A percentile compares a stretch with the other conserved stretches of the same genome.
Conservation (phyloP, 2,329 filamentous ascomycete genomes). For the Didymella lethalis region DNA sequence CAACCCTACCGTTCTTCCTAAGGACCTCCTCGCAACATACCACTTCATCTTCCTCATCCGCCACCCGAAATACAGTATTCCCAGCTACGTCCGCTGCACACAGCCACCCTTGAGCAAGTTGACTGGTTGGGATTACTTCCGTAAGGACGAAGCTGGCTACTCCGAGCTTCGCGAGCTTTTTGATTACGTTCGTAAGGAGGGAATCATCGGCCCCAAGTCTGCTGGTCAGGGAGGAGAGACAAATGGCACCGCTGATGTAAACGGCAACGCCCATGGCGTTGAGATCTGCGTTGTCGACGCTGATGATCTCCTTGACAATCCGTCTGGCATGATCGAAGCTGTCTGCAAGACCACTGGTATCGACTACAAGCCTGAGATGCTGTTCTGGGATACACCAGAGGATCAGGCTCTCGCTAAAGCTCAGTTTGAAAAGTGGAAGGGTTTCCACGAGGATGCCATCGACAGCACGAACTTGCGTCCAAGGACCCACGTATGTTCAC, state of each 20-base stretch:
- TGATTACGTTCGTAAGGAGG: constrained; percentile 76
- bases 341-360: constrained; percentile 86
- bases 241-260: constrained; percentile 45
- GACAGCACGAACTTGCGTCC: constrained; percentile 79
- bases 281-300: constrained; percentile 90
- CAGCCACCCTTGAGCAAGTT: constrained; percentile 82
- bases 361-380: constrained; percentile 77
- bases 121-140: constrained; percentile 87
- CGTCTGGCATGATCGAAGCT: constrained; percentile 74
- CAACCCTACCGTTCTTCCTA: constrained; percentile 87
- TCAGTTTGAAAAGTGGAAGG: constrained; percentile 95
- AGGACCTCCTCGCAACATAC: constrained; percentile 76
- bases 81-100: constrained; percentile 93
- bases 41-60: constrained; percentile 98
- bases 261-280: constrained; percentile 53
- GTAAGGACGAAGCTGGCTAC: constrained; percentile 89
- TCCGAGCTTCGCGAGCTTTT: constrained; percentile 85
- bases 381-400: constrained; percentile 81
- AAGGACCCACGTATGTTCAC: constrained; percentile 64
- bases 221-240: constrained; percentile 55
- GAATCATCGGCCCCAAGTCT: constrained; percentile 73
- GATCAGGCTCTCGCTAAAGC: constrained; percentile 72
- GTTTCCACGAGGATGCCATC: constrained; percentile 95
- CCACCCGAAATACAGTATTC: constrained; percentile 89
- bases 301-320: constrained; percentile 90